Conservation (phyloP, 106 monocot genomes). For the Cymbidium sinense region DNA sequence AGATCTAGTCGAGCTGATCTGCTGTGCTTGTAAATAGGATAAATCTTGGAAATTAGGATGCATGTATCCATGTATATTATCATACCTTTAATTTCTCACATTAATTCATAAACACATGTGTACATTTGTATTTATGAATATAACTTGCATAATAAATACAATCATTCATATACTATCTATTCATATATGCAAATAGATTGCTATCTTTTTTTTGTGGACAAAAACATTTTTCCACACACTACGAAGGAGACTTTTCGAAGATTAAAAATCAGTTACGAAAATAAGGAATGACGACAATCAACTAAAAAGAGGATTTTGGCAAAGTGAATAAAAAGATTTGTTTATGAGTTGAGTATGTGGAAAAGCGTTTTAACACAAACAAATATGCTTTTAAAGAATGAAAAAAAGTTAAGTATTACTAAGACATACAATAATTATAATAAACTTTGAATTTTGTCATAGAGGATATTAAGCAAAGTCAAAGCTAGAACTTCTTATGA, state of each 20-base stretch:
- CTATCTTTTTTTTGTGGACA: neutral
- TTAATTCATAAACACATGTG: neutral
- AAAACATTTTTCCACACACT: neutral
- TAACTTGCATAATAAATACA: neutral
- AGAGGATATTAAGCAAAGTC: neutral
- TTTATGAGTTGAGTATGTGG: neutral
- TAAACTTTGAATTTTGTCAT: neutral
- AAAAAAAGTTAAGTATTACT: neutral
- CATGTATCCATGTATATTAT: neutral
- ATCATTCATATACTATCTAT: neutral
- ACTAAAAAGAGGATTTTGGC: neutral
- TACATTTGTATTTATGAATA: neutral
- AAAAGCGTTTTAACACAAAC: neutral
- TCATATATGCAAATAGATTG: neutral
- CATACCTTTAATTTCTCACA: neutral
- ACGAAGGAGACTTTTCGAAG: neutral
- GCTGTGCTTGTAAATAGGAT: neutral
- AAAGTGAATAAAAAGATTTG: neutral
- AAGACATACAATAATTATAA: neutral
- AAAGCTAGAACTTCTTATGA: too few species aligned
- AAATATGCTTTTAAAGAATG: neutral
- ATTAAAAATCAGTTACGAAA: neutral
- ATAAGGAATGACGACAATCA: neutral
- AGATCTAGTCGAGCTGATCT: neutral
- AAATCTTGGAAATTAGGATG: neutral